These are phyloP conservation scores for Thermochaetoides thermophila DNA, from an alignment of 495 filamentous ascomycete species.

Conservation along the genomic window DNA sequence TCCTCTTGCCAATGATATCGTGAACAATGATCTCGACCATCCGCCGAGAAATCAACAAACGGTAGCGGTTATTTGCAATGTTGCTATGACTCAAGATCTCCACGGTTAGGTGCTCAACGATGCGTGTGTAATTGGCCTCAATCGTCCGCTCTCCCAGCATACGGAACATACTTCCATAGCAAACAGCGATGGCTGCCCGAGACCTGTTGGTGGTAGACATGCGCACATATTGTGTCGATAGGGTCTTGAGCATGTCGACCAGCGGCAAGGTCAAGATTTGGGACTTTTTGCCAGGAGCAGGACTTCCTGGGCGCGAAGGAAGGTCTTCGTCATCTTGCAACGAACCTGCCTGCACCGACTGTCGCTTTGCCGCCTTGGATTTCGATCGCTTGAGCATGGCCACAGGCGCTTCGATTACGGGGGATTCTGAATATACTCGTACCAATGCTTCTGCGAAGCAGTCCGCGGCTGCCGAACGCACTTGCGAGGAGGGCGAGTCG, in stretches of 20 bases:
- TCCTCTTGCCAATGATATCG: slow-evolving; percentile 62
- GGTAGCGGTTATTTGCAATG: slow-evolving; percentile 74
- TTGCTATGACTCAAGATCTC: slow-evolving; percentile 66
- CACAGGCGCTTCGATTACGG: slow-evolving; percentile 34
- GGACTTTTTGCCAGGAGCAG: slow-evolving; percentile 51
- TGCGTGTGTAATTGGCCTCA: slow-evolving; percentile 63
- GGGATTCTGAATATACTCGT: slow-evolving; percentile 58
- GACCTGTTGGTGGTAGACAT: slow-evolving; percentile 65
- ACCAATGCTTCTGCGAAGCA: slow-evolving; percentile 67
- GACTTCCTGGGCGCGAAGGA: slow-evolving; percentile 59
- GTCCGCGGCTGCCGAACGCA: slow-evolving; percentile 76
- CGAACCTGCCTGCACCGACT: slow-evolving; percentile 35
- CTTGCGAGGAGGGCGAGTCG: slow-evolving; percentile 57
- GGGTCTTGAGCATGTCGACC: slow-evolving; percentile 60
- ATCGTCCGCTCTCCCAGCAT: slow-evolving; percentile 61
- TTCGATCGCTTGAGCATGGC: slow-evolving; percentile 62
- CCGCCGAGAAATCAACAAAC: slow-evolving; percentile 68
- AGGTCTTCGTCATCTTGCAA: slow-evolving; percentile 56
- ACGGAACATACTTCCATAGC: slow-evolving; percentile 67
- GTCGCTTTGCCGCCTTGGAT: slow-evolving; percentile 52
- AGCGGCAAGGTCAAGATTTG: slow-evolving; percentile 60
- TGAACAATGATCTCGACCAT: slow-evolving; percentile 75
- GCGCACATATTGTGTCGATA: slow-evolving; percentile 71
- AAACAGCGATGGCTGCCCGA: slow-evolving; percentile 72
- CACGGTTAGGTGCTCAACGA: slow-evolving; percentile 63